Percentiles rank a stretch among this genome's conserved stretches.
Conservation (phyloP, 768 basidiomycete genomes). For the Ramaria sp. region DNA sequence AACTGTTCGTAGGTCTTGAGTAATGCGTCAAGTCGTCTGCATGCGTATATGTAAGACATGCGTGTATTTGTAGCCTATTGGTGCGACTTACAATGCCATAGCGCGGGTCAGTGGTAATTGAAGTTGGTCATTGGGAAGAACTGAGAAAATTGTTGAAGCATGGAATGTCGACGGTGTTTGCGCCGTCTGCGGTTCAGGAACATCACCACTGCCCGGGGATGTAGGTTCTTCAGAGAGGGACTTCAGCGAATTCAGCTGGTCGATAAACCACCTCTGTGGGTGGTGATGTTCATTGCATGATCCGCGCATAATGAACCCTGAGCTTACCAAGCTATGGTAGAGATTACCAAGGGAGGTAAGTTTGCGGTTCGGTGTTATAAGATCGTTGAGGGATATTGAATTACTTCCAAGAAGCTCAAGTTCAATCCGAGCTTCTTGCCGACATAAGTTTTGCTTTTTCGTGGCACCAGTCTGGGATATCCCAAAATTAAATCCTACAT, state of each 20-base stretch:
- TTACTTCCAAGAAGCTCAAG: constrained; percentile 48
- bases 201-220: constrained; percentile 40
- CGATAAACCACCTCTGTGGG: constrained; percentile 73
- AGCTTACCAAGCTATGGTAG: constrained; percentile 76
- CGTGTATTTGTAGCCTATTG: constrained; percentile 2
- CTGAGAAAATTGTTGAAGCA: constrained; percentile 30
- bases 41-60: constrained; percentile 2
- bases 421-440: constrained; percentile 75
- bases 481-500: constrained; percentile 19
- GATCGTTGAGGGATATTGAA: constrained; percentile 45
- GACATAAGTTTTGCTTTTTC: constrained; percentile 45
- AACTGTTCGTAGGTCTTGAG: constrained; percentile 86
- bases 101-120: constrained; percentile 73
- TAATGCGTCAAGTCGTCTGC: constrained; percentile 83
- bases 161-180: constrained; percentile 31
- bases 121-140: constrained; percentile 36
- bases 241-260: constrained; percentile 59
- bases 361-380: constrained; percentile 63
- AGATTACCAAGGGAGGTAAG: constrained; percentile 66
- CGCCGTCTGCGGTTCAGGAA: constrained; percentile 40
- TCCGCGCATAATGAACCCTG: neutral
- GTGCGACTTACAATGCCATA: constrained; percentile 66
- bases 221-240: constrained; percentile 42
- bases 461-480: constrained; percentile 21
- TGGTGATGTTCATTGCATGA: constrained; percentile 4